These are phyloP conservation scores for Hortiboletus flavorubellus DNA, from an alignment of 768 basidiomycete species.

Conservation along the genomic window DNA sequence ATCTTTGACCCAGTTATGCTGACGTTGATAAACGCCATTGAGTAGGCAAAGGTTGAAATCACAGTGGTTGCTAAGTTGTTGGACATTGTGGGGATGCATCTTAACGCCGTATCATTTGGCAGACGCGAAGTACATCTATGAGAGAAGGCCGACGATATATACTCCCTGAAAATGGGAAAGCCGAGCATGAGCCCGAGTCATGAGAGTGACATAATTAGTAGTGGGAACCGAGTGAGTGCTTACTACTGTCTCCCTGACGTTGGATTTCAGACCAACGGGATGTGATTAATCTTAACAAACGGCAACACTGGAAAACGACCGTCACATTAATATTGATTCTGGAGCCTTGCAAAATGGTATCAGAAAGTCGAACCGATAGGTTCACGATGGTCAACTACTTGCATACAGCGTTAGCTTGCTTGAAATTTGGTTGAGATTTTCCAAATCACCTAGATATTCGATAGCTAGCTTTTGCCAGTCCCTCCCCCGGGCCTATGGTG, in stretches of 20 bases:
- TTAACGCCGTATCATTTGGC: background rate
- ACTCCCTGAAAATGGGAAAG: no score
- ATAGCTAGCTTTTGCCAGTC: no score
- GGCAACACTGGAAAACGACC: background rate
- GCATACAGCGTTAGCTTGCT: no score
- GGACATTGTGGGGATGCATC: background rate
- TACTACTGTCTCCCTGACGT: background rate
- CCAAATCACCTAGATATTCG: no score
- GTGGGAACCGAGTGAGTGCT: background rate
- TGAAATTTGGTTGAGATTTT: background rate
- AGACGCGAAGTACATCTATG: background rate
- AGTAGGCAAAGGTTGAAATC: background rate
- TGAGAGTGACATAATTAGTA: background rate
- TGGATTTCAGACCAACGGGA: background rate
- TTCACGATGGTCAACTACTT: background rate
- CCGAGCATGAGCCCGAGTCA: background rate
- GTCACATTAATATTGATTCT: background rate
- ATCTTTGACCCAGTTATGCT: no score
- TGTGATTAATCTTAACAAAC: background rate
- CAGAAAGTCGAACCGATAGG: background rate
- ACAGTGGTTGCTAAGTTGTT: background rate
- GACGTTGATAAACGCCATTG: background rate
- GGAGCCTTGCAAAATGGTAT: background rate
- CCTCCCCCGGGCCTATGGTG: no score
- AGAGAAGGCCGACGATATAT: background rate